These are phyloP conservation scores for Talaromyces proteolyticus DNA, from an alignment of 495 filamentous ascomycete genomes.

Conservation along the genomic window DNA sequence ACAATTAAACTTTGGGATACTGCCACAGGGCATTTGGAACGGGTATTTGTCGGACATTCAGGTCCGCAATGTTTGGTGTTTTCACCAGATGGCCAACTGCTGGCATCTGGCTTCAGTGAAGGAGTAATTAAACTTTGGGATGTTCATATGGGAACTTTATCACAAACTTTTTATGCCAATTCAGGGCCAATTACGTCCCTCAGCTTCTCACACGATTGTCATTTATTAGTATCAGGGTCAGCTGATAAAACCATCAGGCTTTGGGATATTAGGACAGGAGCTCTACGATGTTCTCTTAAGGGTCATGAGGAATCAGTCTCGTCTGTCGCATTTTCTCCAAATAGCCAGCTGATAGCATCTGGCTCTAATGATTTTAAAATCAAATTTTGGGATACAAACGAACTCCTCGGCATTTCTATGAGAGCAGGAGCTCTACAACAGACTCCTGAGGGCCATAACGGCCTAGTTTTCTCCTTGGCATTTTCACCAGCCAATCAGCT, in stretches of 20 bases:
- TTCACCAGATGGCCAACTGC: slow-evolving; percentile 7
- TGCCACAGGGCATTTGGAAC: slow-evolving; percentile 2
- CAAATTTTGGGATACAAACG: slow-evolving; percentile 15
- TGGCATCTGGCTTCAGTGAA: slow-evolving; percentile 10
- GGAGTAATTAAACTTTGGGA: slow-evolving; percentile 15
- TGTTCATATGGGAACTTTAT: not conserved
- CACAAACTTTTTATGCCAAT: too few relatives aligned
- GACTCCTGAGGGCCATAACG: slow-evolving; percentile 8
- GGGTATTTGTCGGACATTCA: too few relatives aligned
- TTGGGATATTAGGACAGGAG: too few relatives aligned
- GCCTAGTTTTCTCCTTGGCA: slow-evolving; percentile 3
- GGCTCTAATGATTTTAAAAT: slow-evolving; percentile 20
- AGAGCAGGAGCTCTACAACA: slow-evolving; percentile 1
- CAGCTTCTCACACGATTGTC: slow-evolving; percentile 8
- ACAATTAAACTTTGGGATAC: not conserved
- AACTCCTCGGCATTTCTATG: too few relatives aligned
- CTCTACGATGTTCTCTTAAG: too few relatives aligned
- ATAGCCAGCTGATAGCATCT: slow-evolving; percentile 24
- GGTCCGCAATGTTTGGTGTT: not conserved
- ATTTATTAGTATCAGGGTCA: slow-evolving; percentile 11
- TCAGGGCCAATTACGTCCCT: slow-evolving; percentile 6
- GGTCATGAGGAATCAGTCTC: slow-evolving; percentile 2
- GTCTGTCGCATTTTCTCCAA: slow-evolving; percentile 25
- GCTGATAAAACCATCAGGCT: slow-evolving; percentile 1
- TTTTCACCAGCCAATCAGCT: slow-evolving; percentile 13